phyloP scores from a whole-genome alignment of 2,329 filamentous ascomycete species.

The Colletotrichum nymphaeae region DNA sequence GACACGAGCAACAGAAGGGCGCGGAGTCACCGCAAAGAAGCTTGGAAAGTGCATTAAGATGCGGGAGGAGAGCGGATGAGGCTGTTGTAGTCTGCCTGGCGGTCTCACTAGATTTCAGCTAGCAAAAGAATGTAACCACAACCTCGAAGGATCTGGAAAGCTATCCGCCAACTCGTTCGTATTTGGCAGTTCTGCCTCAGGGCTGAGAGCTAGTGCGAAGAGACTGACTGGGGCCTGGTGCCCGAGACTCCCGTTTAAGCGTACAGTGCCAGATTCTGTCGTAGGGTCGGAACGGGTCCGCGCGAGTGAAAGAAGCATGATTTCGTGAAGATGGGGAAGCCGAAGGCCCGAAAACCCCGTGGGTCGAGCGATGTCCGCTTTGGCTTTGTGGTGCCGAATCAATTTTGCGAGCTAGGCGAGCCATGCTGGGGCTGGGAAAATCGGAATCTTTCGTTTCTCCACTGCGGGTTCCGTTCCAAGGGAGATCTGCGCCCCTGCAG shows the following conservation, averaged over 20 bases:
- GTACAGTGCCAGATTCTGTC: background rate
- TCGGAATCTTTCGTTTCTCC: conserved; percentile 5
- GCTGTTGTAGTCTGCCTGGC: background rate
- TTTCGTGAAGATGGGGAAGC: conserved; percentile 18
- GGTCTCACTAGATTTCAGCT: background rate
- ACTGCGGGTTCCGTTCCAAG: background rate
- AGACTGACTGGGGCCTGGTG: background rate
- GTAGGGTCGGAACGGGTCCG: background rate
- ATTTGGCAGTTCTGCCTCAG: background rate
- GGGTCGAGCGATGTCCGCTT: background rate
- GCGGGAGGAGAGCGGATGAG: background rate
- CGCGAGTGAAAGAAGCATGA: conserved; percentile 5
- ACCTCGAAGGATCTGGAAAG: background rate
- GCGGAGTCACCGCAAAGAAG: background rate
- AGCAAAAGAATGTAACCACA: background rate
- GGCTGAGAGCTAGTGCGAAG: conserved; percentile 10
- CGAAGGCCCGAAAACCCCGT: background rate
- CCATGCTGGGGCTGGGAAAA: conserved; percentile 10
- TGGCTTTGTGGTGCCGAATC: background rate
- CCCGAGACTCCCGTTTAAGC: background rate
- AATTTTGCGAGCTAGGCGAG: background rate
- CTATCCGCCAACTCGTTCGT: background rate
- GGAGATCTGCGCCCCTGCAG: conserved; percentile 24
- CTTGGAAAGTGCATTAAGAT: background rate
- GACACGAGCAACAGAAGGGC: background rate